Base-by-base conservation (phyloP, 2,329 filamentous ascomycete genomes). In the Emergomyces orientalis region DNA sequence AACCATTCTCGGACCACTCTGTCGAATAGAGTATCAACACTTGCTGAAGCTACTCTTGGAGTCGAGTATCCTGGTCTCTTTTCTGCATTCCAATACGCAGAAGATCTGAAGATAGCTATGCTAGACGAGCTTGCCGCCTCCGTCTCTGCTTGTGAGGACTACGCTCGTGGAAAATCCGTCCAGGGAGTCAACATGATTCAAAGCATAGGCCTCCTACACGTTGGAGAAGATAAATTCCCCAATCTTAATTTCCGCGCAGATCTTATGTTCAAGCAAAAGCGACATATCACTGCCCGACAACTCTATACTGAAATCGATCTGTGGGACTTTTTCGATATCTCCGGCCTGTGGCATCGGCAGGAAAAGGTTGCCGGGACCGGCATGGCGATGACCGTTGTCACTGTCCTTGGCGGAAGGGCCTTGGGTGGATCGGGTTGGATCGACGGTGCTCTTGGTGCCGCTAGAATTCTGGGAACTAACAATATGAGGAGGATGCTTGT, bases 341-440 rank as follows among this genome's bases (percentile, higher is more conserved):
- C 86, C 22, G 89, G 86, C 13, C 78, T 97, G 6, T 83, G 96
- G 79, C 91, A 97, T 71, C 84, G 87, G 61, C 93, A 97, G 74
- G 94, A 99, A 76, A 99, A 97, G 81, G 82, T 95, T 62, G 92
- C 93, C 6, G 91, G 93, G 47, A 95, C 92, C 2, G 89, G 94
- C 66, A 92, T 99, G 88, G 94, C 93, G 6, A 82, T 99, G 71
- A 99, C 94, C 1, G 84, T 96, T 43, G 89, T 89, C 11, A 92
- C 91, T 63, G 90, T 96, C 1, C 81, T 97, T 4, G 91, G 93
- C 63, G 85, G 88, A 58, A 84, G 91, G 57, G 82, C 94, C 71
- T 79, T 99, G 47, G 91, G 92, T 64, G 89, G 91, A 65, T 86
- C 89, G 68, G 87, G 89, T 59, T 97, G 93, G 91, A 79, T 97